Base-by-base conservation (phyloP, 495 filamentous ascomycete genomes). In the Aspergillus kassunensis region DNA sequence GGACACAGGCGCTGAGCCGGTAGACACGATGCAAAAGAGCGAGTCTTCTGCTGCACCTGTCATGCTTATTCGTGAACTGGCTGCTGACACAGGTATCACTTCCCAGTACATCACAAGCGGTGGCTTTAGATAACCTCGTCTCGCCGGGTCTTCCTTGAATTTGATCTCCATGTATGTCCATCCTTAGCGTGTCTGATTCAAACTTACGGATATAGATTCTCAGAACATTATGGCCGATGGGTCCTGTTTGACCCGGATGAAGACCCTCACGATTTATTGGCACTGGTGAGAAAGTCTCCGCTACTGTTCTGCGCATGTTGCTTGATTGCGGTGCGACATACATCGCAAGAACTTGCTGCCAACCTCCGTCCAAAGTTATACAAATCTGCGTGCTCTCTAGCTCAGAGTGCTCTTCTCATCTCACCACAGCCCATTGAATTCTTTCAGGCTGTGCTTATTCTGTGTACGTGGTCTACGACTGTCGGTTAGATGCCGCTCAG, bases 401-500 rank as follows among this genome's bases (percentile, higher is more conserved):
- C 71, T 16, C 69, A 69, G 0, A 54, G 52, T 15, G 60, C 59
- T 0, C 55, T 77, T 33, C 57, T 77, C 4, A 44, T 57, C 1
- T 60, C 69, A 1, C 69, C 72, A 2, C 73, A 76, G 41, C 45
- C 69, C 5, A 61, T 74, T 10, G 69, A 73, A 39, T 75, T 76
- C 49, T 77, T 77, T 20, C 73, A 77, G 53, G 69, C 71, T 6
- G 53, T 61, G 4, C 53, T 77, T 4, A 65, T 77, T 24, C 56
- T 75, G 0, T 69, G 69, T 44, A 56, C 75, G 60, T 77, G 74
- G 74, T 75, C 72, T 10, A 77, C 72, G 6, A 77, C 74, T 2
- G 72, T 77, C 2, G 72, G 69, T 1, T 70, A 75, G 49, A 64
- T 73, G 12, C 72, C 71, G 0, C 57, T 77, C 44, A 71, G 74